Evolutionary conservation across 2,329 filamentous ascomycete genomes (phyloP).

Genomic region (Dendrostoma leiphaemia): DNA sequence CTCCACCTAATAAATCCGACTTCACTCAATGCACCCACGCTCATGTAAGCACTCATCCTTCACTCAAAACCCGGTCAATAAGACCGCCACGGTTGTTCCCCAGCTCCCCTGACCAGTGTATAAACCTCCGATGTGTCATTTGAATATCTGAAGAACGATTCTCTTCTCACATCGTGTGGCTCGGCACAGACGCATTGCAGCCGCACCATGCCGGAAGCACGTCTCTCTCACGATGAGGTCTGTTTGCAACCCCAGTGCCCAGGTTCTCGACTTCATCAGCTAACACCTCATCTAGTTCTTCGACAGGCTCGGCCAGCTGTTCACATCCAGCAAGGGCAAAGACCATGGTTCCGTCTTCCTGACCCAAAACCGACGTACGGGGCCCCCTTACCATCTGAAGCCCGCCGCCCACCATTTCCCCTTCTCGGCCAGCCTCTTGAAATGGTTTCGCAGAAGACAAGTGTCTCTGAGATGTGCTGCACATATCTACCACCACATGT

Average conservation of each 20-base stretch:
- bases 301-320: conserved; percentile 63
- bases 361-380: conserved; percentile 70
- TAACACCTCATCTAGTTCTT: conserved; percentile 63
- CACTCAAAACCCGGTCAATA: too few species aligned
- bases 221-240: conserved; percentile 41
- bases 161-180: neutral
- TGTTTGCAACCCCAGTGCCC: neutral
- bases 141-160: neutral
- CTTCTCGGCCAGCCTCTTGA: neutral
- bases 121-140: neutral
- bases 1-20: neutral
- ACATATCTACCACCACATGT: too few species aligned
- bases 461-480: neutral
- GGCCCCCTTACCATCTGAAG: conserved; percentile 25
- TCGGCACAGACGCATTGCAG: too few species aligned
- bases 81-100: too few species aligned
- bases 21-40: neutral
- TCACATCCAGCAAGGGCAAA: conserved; percentile 63
- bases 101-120: too few species aligned
- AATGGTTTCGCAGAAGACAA: neutral
- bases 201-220: conserved; percentile 25
- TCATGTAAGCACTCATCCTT: too few species aligned
- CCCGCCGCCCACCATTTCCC: too few species aligned
- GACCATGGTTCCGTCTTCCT: conserved; percentile 73
- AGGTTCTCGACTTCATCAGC: neutral